A percentile compares a stretch with the other conserved stretches of the same genome.
These are phyloP conservation scores for Pythium insidiosum DNA, from an alignment of 352 stramenopile species.

Conservation along the genomic window DNA sequence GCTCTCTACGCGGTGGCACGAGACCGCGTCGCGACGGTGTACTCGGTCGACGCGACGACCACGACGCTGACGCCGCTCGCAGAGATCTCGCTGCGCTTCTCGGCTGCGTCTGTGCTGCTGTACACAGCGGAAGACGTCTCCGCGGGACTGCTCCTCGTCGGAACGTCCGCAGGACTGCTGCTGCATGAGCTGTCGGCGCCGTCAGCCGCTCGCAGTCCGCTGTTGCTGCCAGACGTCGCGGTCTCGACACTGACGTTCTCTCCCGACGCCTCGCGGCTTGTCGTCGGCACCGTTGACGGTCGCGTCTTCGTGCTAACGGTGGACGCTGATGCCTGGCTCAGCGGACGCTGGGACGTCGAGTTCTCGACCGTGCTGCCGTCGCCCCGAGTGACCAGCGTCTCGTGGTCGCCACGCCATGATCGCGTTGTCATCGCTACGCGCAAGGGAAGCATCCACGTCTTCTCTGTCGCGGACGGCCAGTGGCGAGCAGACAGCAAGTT, in stretches of 20 bases:
- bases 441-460: slow-evolving; percentile 63
- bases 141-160: background rate
- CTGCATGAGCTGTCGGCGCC: too few relatives aligned
- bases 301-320: slow-evolving; percentile 34
- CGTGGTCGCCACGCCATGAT: slow-evolving; percentile 25
- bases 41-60: slow-evolving; percentile 5
- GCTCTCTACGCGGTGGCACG: slow-evolving; percentile 21
- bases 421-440: slow-evolving; percentile 36
- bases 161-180: background rate
- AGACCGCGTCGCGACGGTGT: slow-evolving; percentile 24
- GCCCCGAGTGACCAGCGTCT: slow-evolving; percentile 44
- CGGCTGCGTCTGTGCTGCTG: slow-evolving; percentile 27
- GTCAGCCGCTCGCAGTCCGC: too few relatives aligned
- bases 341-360: background rate
- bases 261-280: slow-evolving; percentile 16
- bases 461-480: background rate
- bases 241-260: slow-evolving; percentile 38
- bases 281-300: slow-evolving; percentile 42
- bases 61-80: slow-evolving; percentile 10
- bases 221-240: slow-evolving; percentile 14
- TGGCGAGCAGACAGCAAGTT: slow-evolving; percentile 24
- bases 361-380: slow-evolving; percentile 31
- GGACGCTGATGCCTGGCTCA: background rate
- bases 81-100: slow-evolving; percentile 20
- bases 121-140: slow-evolving; percentile 11